Evolutionary conservation across 1,284 basidiomycete genomes (phyloP).

Genomic region (Malassezia caprae): DNA sequence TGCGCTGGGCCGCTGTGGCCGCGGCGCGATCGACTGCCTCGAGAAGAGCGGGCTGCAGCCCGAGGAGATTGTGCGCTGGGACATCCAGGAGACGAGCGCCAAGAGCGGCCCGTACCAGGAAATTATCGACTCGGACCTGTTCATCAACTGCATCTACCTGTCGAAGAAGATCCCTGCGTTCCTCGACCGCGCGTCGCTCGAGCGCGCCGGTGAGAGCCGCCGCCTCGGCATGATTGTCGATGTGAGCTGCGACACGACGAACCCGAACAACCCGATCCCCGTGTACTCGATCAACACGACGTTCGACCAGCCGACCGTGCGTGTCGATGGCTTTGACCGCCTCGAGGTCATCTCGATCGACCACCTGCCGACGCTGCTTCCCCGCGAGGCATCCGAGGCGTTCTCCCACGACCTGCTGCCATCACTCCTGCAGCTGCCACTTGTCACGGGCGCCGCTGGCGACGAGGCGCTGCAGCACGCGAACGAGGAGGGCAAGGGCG

Average conservation of each 20-base stretch:
- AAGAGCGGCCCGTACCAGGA: slow-evolving; percentile 95
- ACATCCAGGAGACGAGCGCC: slow-evolving; percentile 78
- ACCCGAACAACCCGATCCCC: slow-evolving; percentile 95
- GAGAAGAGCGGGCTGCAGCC: slow-evolving; percentile 70
- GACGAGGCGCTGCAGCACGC: slow-evolving; percentile 23
- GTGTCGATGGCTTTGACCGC: slow-evolving; percentile 54
- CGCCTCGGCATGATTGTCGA: slow-evolving; percentile 80
- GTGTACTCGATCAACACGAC: slow-evolving; percentile 93
- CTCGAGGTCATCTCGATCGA: slow-evolving; percentile 91
- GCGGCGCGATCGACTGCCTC: slow-evolving; percentile 90
- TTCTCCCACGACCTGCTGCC: slow-evolving; percentile 85
- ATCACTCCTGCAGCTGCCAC: slow-evolving; percentile 51
- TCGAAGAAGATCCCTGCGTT: slow-evolving; percentile 80
- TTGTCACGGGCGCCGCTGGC: slow-evolving; percentile 27
- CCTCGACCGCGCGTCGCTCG: slow-evolving; percentile 65
- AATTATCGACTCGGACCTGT: slow-evolving; percentile 92
- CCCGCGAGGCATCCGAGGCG: slow-evolving; percentile 90
- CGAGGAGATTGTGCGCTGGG: slow-evolving; percentile 94
- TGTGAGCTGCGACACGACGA: slow-evolving; percentile 98
- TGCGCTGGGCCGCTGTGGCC: slow-evolving; percentile 86
- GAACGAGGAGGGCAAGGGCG: slow-evolving; percentile 40
- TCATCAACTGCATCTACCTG: slow-evolving; percentile 99
- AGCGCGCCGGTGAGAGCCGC: slow-evolving; percentile 61
- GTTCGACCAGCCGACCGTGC: slow-evolving; percentile 83
- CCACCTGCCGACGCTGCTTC: slow-evolving; percentile 88